A percentile compares a stretch with the other conserved stretches of the same genome.
Conservation (phyloP, 805 yeast genomes). For the Candida pseudofarinosa region DNA sequence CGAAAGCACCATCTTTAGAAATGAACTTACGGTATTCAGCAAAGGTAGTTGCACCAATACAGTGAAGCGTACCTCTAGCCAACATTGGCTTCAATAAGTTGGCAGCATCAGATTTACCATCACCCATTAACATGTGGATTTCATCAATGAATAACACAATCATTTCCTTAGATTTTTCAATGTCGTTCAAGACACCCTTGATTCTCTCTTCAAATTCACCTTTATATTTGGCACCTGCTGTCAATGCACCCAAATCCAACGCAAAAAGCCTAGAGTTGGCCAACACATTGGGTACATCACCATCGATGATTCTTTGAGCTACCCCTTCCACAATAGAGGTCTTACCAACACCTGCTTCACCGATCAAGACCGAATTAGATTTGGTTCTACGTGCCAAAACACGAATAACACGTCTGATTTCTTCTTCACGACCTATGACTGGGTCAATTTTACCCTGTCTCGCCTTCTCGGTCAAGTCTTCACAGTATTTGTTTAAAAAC, state of each 20-base stretch:
- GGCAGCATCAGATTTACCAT: constrained; percentile 96
- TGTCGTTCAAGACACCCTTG: constrained; percentile 92
- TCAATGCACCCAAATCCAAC: constrained; percentile 90
- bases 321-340: constrained; percentile 98
- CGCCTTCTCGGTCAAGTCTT: constrained; percentile 91
- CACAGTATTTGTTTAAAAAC: constrained; percentile 83
- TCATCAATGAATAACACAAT: constrained; percentile 93
- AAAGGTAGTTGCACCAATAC: constrained; percentile 97
- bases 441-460: constrained; percentile 95
- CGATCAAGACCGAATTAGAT: constrained; percentile 93
- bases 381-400: constrained; percentile 96
- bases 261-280: constrained; percentile 80
- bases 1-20: constrained; percentile 97
- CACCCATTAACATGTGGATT: constrained; percentile 99
- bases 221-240: constrained; percentile 98
- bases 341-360: constrained; percentile 99
- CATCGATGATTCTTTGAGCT: constrained; percentile 93
- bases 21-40: constrained; percentile 89
- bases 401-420: constrained; percentile 90
- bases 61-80: constrained; percentile 93
- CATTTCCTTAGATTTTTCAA: constrained; percentile 80
- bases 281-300: constrained; percentile 88
- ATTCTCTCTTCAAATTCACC: constrained; percentile 98
- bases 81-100: constrained; percentile 94
- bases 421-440: constrained; percentile 98